Conservation (phyloP, 495 filamentous ascomycete species). For the Aspergillus campestris region DNA sequence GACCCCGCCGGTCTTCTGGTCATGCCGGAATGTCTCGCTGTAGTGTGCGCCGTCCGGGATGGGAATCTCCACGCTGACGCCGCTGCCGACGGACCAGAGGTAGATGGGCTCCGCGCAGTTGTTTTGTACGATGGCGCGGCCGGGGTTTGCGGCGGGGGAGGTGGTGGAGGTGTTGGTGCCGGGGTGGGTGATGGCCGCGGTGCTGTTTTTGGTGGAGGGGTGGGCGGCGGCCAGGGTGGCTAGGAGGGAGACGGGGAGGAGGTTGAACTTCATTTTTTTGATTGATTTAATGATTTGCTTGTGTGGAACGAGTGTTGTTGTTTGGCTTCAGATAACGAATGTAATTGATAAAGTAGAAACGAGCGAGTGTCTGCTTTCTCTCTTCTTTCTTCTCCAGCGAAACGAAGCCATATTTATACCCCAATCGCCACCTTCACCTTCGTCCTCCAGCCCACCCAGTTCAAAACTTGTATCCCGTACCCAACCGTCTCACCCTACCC, state of each 20-base stretch:
- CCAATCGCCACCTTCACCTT: too few relatives aligned
- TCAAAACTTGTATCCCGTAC: too few relatives aligned
- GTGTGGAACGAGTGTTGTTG: too few relatives aligned
- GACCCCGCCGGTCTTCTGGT: conserved; percentile 41
- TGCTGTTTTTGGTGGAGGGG: conserved; percentile 6
- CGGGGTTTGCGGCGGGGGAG: conserved; percentile 17
- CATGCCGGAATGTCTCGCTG: conserved; percentile 35
- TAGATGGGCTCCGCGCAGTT: conserved; percentile 39
- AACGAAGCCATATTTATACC: too few relatives aligned
- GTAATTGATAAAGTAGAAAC: too few relatives aligned
- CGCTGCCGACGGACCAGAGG: conserved; percentile 46
- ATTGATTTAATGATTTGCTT: too few relatives aligned
- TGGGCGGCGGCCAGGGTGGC: conserved; percentile 5
- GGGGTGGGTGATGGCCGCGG: conserved; percentile 1
- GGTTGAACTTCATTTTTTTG: too few relatives aligned
- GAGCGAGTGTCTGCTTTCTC: too few relatives aligned
- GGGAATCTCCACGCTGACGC: conserved; percentile 22
- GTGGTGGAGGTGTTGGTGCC: conserved; percentile 1
- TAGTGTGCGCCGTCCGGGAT: conserved; percentile 18
- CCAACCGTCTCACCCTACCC: too few relatives aligned
- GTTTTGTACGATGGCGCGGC: conserved; percentile 43
- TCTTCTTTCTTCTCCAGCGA: too few relatives aligned
- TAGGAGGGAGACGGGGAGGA: conserved; percentile 2
- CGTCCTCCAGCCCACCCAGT: too few relatives aligned
- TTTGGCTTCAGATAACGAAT: too few relatives aligned